A percentile compares a stretch with the other conserved stretches of the same genome.
These are phyloP conservation scores for Mercurialis annua DNA, from an alignment of 345 rosid species.

Conservation along the genomic window DNA sequence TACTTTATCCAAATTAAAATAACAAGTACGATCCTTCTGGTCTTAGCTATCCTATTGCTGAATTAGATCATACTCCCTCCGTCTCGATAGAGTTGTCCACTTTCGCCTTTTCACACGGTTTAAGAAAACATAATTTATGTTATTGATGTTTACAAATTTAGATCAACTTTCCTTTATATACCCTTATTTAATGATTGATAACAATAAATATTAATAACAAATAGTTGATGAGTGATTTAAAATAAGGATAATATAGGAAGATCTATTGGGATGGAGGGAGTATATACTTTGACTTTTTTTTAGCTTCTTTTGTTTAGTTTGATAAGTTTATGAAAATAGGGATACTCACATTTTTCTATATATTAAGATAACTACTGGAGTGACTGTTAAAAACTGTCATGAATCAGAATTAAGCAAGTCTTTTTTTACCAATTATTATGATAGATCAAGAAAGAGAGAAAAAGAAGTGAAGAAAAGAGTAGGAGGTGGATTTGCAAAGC, in stretches of 20 bases:
- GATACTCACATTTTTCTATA: not conserved
- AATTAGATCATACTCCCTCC: not conserved
- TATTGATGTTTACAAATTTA: too few species aligned
- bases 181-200: too few species aligned
- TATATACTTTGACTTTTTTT: too few species aligned
- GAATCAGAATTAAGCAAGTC: not conserved
- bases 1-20: not conserved
- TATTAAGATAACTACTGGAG: not conserved
- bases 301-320: not conserved
- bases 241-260: too few species aligned
- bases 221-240: too few species aligned
- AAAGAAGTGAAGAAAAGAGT: conserved; percentile 49
- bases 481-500: conserved; percentile 63
- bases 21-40: not conserved
- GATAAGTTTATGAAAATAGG: not conserved
- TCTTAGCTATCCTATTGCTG: not conserved
- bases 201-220: too few species aligned
- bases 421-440: not conserved
- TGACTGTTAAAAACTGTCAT: not conserved
- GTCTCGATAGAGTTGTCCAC: too few species aligned
- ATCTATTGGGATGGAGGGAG: too few species aligned
- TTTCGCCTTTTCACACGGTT: too few species aligned
- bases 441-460: conserved; percentile 26
- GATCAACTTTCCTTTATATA: too few species aligned
- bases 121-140: too few species aligned